Evolutionary conservation across 2,329 filamentous ascomycete genomes (phyloP).

Genomic region (Xylaria sp.): DNA sequence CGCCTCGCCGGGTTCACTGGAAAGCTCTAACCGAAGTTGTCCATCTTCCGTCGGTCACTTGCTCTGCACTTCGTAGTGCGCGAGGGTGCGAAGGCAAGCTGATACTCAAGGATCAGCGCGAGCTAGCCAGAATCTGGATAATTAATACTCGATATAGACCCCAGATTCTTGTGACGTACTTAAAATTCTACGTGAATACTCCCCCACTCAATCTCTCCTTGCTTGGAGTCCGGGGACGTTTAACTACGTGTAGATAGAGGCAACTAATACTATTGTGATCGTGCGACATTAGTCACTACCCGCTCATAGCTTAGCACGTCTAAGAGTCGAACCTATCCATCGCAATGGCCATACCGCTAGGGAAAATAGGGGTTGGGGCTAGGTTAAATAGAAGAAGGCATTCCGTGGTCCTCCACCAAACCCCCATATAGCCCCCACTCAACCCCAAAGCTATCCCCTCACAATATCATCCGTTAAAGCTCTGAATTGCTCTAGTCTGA

Average conservation of each 20-base stretch:
- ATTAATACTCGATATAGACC: neutral
- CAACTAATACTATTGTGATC: neutral
- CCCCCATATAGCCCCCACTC: slow-evolving; percentile 7
- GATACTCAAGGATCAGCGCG: slow-evolving; percentile 11
- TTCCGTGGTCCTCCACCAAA: neutral
- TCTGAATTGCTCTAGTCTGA: neutral
- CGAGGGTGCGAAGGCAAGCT: neutral
- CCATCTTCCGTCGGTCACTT: neutral
- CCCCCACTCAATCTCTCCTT: neutral
- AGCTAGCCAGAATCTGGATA: slow-evolving; percentile 10
- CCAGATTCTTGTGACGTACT: neutral
- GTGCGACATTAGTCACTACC: neutral
- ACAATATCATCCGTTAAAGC: slow-evolving; percentile 19
- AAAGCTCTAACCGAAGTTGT: slow-evolving; percentile 3
- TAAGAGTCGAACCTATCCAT: neutral
- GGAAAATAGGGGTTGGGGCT: neutral
- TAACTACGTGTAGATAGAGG: neutral
- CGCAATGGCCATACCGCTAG: neutral
- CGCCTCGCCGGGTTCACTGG: neutral
- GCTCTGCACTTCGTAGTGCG: neutral
- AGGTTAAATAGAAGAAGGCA: too few species aligned
- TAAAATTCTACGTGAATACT: neutral
- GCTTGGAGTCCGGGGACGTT: neutral
- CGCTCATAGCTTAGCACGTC: neutral
- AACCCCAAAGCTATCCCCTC: slow-evolving; percentile 30